A percentile compares a stretch with the other conserved stretches of the same genome.
phyloP scores from a whole-genome alignment of 495 filamentous ascomycete genomes.

The Hyaloscypha finlandica region DNA sequence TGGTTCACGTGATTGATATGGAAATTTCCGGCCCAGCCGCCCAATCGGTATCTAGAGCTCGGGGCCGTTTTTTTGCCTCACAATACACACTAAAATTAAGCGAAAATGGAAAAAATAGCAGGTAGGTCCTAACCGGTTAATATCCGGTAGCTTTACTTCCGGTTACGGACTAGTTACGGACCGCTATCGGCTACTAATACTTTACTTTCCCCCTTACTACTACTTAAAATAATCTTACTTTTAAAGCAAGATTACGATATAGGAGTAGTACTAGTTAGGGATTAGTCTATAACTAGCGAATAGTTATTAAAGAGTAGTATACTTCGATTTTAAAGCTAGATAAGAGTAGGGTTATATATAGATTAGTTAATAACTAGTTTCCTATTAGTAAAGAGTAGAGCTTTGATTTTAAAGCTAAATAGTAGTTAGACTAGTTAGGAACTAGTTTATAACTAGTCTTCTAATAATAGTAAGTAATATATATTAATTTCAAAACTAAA shows the following conservation, averaged over 20 bases:
- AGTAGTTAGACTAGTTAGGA: not conserved
- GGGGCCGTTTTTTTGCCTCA: no score
- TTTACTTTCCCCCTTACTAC: not conserved
- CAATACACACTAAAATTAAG: no score
- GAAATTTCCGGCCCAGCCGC: no score
- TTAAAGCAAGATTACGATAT: not conserved
- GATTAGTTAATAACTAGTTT: not conserved
- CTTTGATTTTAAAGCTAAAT: not conserved
- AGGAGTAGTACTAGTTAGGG: no score
- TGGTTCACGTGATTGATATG: no score
- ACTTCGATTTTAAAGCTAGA: not conserved
- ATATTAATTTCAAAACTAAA: not conserved
- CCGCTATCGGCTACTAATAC: not conserved
- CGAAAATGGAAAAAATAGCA: no score
- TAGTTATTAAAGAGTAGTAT: not conserved
- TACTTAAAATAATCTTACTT: not conserved
- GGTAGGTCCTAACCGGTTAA: not conserved
- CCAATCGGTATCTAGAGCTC: no score
- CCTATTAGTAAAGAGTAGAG: not conserved
- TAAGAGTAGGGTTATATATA: not conserved
- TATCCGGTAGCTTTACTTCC: no score
- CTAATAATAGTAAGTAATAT: not conserved
- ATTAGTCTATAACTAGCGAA: not conserved
- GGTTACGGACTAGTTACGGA: no score
- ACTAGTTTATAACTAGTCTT: not conserved